Base-by-base conservation (phyloP, 352 stramenopile species). In the Plasmopara halstedii region DNA sequence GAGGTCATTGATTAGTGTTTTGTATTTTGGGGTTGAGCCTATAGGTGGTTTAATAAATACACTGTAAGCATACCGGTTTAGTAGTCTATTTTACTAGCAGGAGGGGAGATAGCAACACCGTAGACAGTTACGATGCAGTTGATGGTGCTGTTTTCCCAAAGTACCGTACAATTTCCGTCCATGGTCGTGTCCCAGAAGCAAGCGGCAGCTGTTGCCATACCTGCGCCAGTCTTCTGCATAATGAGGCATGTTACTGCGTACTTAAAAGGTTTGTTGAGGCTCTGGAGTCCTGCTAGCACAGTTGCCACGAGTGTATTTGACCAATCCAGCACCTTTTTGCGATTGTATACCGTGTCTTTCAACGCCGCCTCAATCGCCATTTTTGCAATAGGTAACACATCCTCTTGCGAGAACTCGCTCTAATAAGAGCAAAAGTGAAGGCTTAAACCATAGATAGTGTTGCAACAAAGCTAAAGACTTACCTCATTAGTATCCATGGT, bases 241-340 rank as follows among this genome's bases (percentile, higher is more conserved):
- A 91, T 85, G 35, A 91, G 57, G 50, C 79, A 91, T 22, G 79
- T 91, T 31, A 88, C 75, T n/a, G 67, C 65, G 53, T 86, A 85
- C 59, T 91, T 91, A 63, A 91, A 87, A 2, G 79, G 79, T 39
- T 91, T 91, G 64, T 88, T 91, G 62, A 91, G 72, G 59, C 86
- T 88, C 62, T 88, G 79, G 27, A 91, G 63, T 0, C 76, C 79
- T 19, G 71, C 84, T 44, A 91, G 70, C 26, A 91, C 79, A n/a
- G 70, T 58, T 2, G 79, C 79, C 32, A 91, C 79, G 19, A 91
- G 65, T 26, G 79, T 73, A 42, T 91, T 91, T 48, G 73, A 85
- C 79, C 79, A 91, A 59, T 91, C 79, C 40, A 88, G 66, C 22
- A 88, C 79, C 31, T 91, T 91, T 50, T 91, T 91, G 52, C 76